Percentiles rank a stretch among this genome's conserved stretches.
Conservation (phyloP, 345 rosid genomes). For the Murraya paniculata region DNA sequence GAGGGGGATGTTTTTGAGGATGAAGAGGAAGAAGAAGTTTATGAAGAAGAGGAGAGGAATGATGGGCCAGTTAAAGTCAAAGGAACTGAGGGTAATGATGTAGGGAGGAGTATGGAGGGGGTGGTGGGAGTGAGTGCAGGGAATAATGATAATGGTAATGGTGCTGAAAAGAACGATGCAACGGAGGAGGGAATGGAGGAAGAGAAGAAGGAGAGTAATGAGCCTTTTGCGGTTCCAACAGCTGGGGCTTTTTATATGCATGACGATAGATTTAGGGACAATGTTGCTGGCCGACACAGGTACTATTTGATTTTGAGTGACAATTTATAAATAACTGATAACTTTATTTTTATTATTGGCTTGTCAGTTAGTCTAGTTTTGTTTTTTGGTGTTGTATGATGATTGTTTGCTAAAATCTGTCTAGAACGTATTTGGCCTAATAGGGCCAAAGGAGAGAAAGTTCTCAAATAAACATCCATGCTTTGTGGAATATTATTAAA, state of each 20-base stretch:
- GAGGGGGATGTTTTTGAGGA: slow-evolving; percentile 38
- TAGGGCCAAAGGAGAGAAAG: not conserved
- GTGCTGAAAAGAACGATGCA: slow-evolving; percentile 20
- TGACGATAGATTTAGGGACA: slow-evolving; percentile 83
- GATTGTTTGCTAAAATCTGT: not conserved
- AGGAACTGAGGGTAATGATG: slow-evolving; percentile 23
- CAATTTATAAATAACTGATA: too few relatives aligned
- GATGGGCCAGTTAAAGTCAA: slow-evolving; percentile 20
- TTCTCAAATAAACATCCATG: not conserved
- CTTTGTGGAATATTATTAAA: not conserved
- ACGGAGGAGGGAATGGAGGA: slow-evolving; percentile 35
- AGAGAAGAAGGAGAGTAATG: slow-evolving; percentile 63
- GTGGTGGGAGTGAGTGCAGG: slow-evolving; percentile 16
- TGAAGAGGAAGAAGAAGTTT: slow-evolving; percentile 39
- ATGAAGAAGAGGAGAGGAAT: slow-evolving; percentile 39
- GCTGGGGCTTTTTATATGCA: slow-evolving; percentile 99
- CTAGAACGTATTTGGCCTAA: not conserved
- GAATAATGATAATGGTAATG: slow-evolving; percentile 1
- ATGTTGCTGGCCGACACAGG: slow-evolving; percentile 53
- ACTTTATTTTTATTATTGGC: not conserved
- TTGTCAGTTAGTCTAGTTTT: not conserved
- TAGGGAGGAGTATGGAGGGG: slow-evolving; percentile 26
- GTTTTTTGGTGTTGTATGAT: not conserved
- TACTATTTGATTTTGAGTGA: not conserved
- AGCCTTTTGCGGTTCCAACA: slow-evolving; percentile 92